Conservation (phyloP, 108 stramenopile species). For the Licmophora abbreviata region DNA sequence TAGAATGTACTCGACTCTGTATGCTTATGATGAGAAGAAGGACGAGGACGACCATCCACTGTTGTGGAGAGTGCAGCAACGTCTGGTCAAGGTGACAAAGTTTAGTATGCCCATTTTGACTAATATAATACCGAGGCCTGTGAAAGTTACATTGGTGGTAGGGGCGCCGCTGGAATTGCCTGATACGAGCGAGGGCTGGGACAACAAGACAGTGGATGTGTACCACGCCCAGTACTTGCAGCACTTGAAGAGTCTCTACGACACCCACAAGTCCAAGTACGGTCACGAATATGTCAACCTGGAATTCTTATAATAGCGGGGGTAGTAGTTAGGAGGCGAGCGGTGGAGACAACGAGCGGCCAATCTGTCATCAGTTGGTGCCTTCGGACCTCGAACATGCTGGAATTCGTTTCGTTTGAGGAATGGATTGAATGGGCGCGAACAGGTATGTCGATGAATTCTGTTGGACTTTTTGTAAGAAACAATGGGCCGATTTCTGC, state of each 20-base stretch:
- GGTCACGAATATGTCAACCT: background rate
- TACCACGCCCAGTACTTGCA: background rate
- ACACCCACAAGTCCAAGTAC: background rate
- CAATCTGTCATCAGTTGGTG: too few species aligned
- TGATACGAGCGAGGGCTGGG: too few species aligned
- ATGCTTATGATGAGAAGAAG: background rate
- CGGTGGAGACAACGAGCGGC: too few species aligned
- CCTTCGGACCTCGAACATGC: too few species aligned
- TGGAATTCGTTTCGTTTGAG: too few species aligned
- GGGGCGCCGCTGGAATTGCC: background rate
- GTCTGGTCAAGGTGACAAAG: background rate
- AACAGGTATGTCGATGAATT: too few species aligned
- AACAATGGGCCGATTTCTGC: too few species aligned
- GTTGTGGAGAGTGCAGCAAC: background rate
- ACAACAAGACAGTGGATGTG: background rate
- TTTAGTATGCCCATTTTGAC: background rate
- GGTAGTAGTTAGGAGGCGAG: too few species aligned
- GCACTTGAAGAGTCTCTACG: background rate
- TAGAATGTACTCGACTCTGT: constrained; percentile 10
- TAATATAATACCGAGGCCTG: background rate
- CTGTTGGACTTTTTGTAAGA: too few species aligned
- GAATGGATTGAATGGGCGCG: too few species aligned
- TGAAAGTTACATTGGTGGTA: background rate
- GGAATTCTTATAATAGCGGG: constrained; percentile 1
- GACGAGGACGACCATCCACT: background rate